A percentile compares a stretch with the other conserved stretches of the same genome.
These are phyloP conservation scores for Umbelopsis isabellina DNA, from an alignment of 192 early-diverging fungal genomes.

Conservation along the genomic window DNA sequence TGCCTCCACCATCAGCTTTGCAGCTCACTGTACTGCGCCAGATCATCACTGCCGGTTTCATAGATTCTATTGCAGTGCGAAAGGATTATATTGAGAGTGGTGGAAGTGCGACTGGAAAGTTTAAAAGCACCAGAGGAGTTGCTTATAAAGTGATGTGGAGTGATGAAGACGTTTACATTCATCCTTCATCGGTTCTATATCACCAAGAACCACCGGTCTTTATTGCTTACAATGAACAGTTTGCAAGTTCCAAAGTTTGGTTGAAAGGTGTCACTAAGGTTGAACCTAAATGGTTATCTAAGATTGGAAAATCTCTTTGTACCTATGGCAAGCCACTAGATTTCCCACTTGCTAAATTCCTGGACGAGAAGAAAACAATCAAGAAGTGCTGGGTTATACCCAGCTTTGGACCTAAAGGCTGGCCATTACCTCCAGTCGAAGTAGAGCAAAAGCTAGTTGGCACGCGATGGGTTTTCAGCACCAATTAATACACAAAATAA, in stretches of 20 bases:
- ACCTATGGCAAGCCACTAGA: slow-evolving; percentile 75
- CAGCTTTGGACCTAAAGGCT: slow-evolving; percentile 71
- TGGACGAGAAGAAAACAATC: slow-evolving; percentile 56
- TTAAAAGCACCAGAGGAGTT: slow-evolving; percentile 41
- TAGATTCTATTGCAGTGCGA: slow-evolving; percentile 91
- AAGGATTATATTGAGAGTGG: slow-evolving; percentile 73
- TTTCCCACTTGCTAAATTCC: slow-evolving; percentile 68
- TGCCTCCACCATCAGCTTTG: slow-evolving; percentile 65
- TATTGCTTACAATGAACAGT: slow-evolving; percentile 74
- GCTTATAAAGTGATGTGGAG: slow-evolving; percentile 76
- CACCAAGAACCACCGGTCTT: slow-evolving; percentile 66
- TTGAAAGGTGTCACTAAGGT: slow-evolving; percentile 67
- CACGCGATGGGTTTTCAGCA: slow-evolving; percentile 64
- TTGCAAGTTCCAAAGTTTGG: slow-evolving; percentile 56
- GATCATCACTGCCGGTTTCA: slow-evolving; percentile 85
- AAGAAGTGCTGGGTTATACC: slow-evolving; percentile 65
- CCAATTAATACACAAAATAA: slow-evolving; percentile 24
- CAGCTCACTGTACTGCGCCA: slow-evolving; percentile 84
- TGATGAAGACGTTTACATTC: slow-evolving; percentile 74
- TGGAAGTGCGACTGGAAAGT: slow-evolving; percentile 40
- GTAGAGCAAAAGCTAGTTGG: slow-evolving; percentile 63
- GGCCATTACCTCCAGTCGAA: slow-evolving; percentile 70
- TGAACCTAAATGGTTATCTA: slow-evolving; percentile 81
- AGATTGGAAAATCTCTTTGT: slow-evolving; percentile 73
- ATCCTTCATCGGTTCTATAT: slow-evolving; percentile 70